Conservation (phyloP, 345 rosid genomes). For the Citrus mangshanensis region DNA sequence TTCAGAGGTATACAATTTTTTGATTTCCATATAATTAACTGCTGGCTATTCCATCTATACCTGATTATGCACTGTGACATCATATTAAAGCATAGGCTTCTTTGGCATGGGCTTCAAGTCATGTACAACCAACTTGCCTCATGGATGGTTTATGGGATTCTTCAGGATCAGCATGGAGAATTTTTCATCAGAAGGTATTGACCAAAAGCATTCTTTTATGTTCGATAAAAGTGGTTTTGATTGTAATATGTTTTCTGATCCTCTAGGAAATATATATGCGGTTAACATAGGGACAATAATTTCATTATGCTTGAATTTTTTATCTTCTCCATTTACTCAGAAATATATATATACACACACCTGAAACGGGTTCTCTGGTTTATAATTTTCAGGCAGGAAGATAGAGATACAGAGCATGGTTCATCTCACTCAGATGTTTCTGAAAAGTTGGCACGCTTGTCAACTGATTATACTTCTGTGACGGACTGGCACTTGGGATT, state of each 20-base stretch:
- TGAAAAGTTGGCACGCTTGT: conserved; percentile 61
- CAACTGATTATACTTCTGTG: conserved; percentile 71
- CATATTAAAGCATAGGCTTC: conserved; percentile 58
- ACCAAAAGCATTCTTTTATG: background rate
- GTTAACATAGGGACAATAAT: background rate
- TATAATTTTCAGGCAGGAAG: conserved; percentile 70
- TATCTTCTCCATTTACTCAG: background rate
- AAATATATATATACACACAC: background rate
- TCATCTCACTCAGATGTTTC: conserved; percentile 57
- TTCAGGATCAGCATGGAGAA: conserved; percentile 91
- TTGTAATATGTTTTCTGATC: background rate
- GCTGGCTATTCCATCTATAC: background rate
- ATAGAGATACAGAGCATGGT: conserved; percentile 54
- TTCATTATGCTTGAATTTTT: background rate
- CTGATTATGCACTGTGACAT: background rate
- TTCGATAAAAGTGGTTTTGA: background rate
- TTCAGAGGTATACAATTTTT: conserved; percentile 61
- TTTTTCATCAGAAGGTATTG: conserved; percentile 79
- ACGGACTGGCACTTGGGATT: conserved; percentile 97
- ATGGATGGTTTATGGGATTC: conserved; percentile 97
- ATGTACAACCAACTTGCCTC: conserved; percentile 92
- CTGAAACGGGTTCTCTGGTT: conserved; percentile 3
- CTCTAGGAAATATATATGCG: background rate
- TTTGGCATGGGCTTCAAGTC: conserved; percentile 98
- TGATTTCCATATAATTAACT: background rate